Evolutionary conservation across 176 grass and related monocot genomes (phyloP), one percentile per base, ranked within the genome.

Genomic region (Triticum monococcum): DNA sequence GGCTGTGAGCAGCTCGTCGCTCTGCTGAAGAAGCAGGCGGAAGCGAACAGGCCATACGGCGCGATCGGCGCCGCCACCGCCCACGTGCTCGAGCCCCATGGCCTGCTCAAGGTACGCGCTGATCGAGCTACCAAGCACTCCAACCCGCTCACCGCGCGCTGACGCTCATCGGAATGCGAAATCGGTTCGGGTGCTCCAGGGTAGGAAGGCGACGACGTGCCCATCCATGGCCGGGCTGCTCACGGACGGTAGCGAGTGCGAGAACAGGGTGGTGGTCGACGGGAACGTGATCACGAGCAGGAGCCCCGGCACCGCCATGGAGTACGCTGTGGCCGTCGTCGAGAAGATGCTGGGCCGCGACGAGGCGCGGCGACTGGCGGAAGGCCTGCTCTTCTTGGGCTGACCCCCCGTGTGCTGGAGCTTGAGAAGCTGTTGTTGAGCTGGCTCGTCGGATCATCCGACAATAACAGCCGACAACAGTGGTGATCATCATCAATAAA

Each of bases 241-340:
- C 9, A 25, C 52, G 9, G 89, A 90, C 64, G 50, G 37, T 8
- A 62, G 87, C 61, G 79, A 86, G 73, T 84, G 90, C 24, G 90
- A 90, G 88, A 87, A 41, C 60, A 86, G 88, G 54, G 87, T 92
- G 31, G 60, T 92, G 50, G 93, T 92, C 1, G 90, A 95, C 40
- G 90, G 93, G 33, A 92, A 88, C 87, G 50, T 92, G 85, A 88
- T 81, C 84, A 95, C 93, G 8, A 83, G 93, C 77, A 83, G 79
- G 46, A 70, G 90, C 68, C 6, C 93, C 26, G 93, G 93, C 2
- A 95, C 93, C 3, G 79, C 90, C 74, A 84, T 90, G 90, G 93
- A 95, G 85, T 95, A 61, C 69, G 84, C 83, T 10, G 8, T 86
- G 61, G 90, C 79, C 81, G 81, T 68, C 69, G 90, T 92, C 10